Conservation (phyloP, 305 asterid genomes). For the Fraxinus baroniana region DNA sequence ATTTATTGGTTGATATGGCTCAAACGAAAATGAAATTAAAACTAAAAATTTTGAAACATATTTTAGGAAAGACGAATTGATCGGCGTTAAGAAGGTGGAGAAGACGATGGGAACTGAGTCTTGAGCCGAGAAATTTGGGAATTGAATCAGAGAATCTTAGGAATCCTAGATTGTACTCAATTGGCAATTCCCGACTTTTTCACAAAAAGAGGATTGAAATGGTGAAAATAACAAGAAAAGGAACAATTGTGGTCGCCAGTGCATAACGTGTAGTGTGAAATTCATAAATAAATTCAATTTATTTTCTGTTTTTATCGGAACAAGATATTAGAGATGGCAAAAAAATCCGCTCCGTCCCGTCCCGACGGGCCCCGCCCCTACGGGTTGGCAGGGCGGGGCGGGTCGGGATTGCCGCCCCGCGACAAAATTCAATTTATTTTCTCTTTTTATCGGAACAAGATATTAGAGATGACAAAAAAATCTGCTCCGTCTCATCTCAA, state of each 20-base stretch:
- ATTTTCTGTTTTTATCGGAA: background rate
- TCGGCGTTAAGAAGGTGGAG: background rate
- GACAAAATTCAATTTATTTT: too few relatives aligned
- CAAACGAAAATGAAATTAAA: background rate
- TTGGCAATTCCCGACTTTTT: background rate
- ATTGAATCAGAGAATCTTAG: background rate
- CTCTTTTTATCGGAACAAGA: too few relatives aligned
- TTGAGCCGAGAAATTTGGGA: background rate
- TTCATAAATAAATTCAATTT: background rate
- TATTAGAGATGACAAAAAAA: too few relatives aligned
- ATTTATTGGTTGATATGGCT: background rate
- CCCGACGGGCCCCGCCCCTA: too few relatives aligned
- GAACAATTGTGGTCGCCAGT: background rate
- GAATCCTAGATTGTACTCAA: slow-evolving; percentile 21
- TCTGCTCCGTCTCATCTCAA: too few relatives aligned
- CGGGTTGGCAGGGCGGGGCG: too few relatives aligned
- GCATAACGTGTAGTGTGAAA: background rate
- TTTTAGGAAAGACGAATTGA: background rate
- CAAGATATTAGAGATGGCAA: too few relatives aligned
- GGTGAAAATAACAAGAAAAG: background rate
- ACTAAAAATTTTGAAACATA: slow-evolving; percentile 1
- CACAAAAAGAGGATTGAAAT: background rate
- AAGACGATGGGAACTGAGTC: background rate
- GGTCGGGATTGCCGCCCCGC: too few relatives aligned
- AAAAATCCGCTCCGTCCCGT: too few relatives aligned